Evolutionary conservation across 2,329 filamentous ascomycete species (phyloP).

Genomic region (Allantophomopsis lycopodina): DNA sequence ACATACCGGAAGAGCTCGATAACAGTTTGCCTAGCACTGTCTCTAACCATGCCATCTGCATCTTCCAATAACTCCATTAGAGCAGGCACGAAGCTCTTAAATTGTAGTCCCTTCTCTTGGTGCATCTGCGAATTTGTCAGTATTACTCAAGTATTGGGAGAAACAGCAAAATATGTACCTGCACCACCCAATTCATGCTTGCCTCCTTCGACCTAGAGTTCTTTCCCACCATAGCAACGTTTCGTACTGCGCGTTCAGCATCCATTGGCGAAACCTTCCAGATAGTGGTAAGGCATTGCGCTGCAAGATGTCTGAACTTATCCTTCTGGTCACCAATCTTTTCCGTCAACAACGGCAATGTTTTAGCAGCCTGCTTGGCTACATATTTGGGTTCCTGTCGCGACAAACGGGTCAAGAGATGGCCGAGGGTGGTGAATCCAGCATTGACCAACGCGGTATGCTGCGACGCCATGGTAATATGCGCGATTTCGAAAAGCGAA

Average conservation of each 20-base stretch:
- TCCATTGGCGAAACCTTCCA: conserved; percentile 57
- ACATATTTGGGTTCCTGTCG: conserved; percentile 71
- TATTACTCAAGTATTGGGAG: background rate
- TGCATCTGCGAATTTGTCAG: conserved; percentile 49
- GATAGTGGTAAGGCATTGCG: conserved; percentile 64
- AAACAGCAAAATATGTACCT: conserved; percentile 32
- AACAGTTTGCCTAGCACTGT: conserved; percentile 68
- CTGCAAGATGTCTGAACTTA: conserved; percentile 62
- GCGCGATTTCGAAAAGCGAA: conserved; percentile 70
- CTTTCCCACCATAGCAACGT: conserved; percentile 64
- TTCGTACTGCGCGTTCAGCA: conserved; percentile 69
- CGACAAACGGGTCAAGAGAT: conserved; percentile 73
- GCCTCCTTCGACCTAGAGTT: conserved; percentile 76
- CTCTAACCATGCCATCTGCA: conserved; percentile 75
- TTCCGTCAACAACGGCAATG: conserved; percentile 66
- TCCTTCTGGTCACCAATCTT: conserved; percentile 83
- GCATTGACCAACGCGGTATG: conserved; percentile 68
- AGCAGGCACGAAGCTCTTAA: conserved; percentile 68
- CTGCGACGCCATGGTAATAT: conserved; percentile 59
- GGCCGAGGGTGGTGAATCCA: conserved; percentile 77
- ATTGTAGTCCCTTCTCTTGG: conserved; percentile 63
- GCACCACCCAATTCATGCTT: conserved; percentile 72
- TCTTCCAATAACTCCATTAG: conserved; percentile 84
- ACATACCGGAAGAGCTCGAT: conserved; percentile 73
- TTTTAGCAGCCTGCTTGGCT: conserved; percentile 53